A percentile compares a stretch with the other conserved stretches of the same genome.
Conservation (phyloP, 257 asterid genomes). For the Plantago ovata region DNA sequence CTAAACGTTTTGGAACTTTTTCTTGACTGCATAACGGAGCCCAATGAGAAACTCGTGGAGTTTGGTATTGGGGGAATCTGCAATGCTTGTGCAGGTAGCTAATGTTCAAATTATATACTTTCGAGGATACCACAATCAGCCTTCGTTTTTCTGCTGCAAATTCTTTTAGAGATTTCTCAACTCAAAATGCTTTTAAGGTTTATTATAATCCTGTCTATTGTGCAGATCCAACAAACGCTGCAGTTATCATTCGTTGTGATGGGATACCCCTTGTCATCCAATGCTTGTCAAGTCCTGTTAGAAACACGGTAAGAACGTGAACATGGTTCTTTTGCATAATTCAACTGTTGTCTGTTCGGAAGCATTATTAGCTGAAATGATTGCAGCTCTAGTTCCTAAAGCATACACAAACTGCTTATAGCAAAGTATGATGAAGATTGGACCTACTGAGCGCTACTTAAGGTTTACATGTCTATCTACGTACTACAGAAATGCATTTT, state of each 20-base stretch:
- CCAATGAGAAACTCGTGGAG: slow-evolving; percentile 71
- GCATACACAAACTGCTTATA: too few relatives aligned
- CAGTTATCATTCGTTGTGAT: slow-evolving; percentile 55
- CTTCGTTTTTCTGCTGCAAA: background rate
- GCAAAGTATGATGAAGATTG: too few relatives aligned
- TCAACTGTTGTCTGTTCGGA: background rate
- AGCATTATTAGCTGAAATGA: too few relatives aligned
- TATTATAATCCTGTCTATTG: background rate
- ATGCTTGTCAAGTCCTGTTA: slow-evolving; percentile 90
- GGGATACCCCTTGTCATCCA: slow-evolving; percentile 84
- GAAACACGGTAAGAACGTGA: slow-evolving; percentile 62
- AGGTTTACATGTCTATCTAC: too few relatives aligned
- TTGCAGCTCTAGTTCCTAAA: too few relatives aligned
- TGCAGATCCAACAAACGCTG: slow-evolving; percentile 84
- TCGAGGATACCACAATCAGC: background rate
- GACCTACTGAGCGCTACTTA: too few relatives aligned
- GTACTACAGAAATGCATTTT: too few relatives aligned
- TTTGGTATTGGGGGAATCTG: slow-evolving; percentile 92
- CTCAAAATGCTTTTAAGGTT: background rate
- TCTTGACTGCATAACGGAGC: background rate
- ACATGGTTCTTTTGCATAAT: background rate
- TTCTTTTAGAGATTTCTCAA: background rate
- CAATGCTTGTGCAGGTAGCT: slow-evolving; percentile 73
- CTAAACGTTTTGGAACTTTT: slow-evolving; percentile 30
- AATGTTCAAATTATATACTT: slow-evolving; percentile 4